These are phyloP conservation scores for Annona cherimola DNA, from an alignment of 164 flowering plant species.

Conservation along the genomic window DNA sequence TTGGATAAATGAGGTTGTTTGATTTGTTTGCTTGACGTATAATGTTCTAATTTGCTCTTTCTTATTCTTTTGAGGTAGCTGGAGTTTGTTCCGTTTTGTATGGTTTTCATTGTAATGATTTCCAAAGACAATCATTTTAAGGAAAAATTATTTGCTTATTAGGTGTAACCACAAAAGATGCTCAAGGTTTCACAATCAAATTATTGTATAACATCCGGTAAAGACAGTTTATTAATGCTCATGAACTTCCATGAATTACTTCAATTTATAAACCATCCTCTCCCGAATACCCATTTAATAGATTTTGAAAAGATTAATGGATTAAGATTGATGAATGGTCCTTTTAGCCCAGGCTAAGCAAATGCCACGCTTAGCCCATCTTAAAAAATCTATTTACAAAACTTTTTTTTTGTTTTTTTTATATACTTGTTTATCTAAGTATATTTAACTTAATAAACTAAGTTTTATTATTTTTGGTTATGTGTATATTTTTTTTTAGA, in stretches of 20 bases:
- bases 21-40: background rate
- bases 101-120: background rate
- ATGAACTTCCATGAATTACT: background rate
- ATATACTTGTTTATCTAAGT: no score
- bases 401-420: no score
- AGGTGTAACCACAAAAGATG: background rate
- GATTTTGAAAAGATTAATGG: background rate
- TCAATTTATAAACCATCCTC: background rate
- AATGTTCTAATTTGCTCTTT: background rate
- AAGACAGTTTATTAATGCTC: no score
- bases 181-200: background rate
- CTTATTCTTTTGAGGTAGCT: background rate
- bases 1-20: slow-evolving; percentile 70
- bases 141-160: background rate
- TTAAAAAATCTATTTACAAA: no score
- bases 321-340: background rate
- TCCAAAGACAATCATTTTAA: background rate
- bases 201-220: background rate
- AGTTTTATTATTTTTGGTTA: no score
- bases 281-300: background rate
- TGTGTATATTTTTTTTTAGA: no score
- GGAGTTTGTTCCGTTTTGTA: background rate
- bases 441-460: no score
- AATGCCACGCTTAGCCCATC: no score
- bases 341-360: no score